Evolutionary conservation across 2,329 filamentous ascomycete species (phyloP).

Genomic region (Sporothrix euskadiensis): DNA sequence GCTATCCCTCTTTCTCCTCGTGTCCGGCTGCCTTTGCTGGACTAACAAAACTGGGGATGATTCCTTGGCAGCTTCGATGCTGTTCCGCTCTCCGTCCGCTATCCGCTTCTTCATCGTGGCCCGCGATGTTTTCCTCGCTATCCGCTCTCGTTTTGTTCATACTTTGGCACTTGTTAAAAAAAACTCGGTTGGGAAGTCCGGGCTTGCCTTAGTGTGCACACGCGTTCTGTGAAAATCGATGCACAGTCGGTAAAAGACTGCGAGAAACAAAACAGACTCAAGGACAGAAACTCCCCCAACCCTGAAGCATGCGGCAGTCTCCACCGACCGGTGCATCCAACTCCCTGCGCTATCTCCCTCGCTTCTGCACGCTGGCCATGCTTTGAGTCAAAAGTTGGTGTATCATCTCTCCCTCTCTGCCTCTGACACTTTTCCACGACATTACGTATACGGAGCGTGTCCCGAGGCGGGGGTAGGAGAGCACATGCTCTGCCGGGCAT

Average conservation of each 20-base stretch:
- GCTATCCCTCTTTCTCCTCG: slow-evolving; percentile 1
- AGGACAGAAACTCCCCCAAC: background rate
- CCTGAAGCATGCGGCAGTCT: background rate
- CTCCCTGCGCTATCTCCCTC: background rate
- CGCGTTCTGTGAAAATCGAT: background rate
- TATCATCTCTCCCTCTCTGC: background rate
- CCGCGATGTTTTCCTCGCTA: background rate
- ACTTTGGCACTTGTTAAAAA: background rate
- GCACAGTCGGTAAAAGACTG: background rate
- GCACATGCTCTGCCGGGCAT: background rate
- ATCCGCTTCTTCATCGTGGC: background rate
- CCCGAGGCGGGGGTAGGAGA: background rate
- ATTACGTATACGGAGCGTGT: background rate
- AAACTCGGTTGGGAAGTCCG: background rate
- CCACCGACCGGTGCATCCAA: slow-evolving; percentile 2
- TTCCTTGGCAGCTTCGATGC: background rate
- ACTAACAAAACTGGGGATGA: background rate
- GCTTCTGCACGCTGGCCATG: slow-evolving; percentile 6
- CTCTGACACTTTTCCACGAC: background rate
- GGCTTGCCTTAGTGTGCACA: background rate
- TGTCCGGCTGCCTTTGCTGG: background rate
- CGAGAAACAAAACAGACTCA: background rate
- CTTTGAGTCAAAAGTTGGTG: background rate
- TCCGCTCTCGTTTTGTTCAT: background rate
- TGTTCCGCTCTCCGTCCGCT: background rate